phyloP scores from a whole-genome alignment of 331 rosid genomes.

The Stylosanthes scabra region DNA sequence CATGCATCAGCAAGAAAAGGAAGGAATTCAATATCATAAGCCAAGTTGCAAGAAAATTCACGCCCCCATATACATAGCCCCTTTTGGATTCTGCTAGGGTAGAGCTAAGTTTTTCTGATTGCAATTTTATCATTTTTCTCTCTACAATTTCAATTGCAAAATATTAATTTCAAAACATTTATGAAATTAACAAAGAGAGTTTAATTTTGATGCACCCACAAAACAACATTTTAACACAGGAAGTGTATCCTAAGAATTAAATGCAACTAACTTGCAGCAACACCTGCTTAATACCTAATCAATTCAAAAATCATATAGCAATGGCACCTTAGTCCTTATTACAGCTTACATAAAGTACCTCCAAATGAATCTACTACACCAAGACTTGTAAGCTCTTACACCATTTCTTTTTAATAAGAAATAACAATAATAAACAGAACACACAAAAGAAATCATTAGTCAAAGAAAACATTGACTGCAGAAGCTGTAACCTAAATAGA shows the following conservation, averaged over 20 bases:
- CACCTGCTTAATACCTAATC: background rate
- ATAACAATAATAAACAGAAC: too few species aligned
- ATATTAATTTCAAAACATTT: background rate
- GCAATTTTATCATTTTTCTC: background rate
- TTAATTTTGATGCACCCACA: too few species aligned
- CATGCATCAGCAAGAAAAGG: background rate
- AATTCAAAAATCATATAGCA: background rate
- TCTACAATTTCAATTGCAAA: background rate
- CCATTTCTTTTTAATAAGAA: too few species aligned
- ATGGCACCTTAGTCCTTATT: too few species aligned
- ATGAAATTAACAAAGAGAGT: constrained; percentile 18
- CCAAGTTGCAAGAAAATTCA: background rate
- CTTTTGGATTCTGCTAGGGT: background rate
- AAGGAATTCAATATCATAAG: background rate
- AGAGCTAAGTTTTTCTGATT: too few species aligned
- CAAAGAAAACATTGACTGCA: background rate
- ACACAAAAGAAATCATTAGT: too few species aligned
- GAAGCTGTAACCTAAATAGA: background rate
- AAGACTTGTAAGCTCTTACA: background rate
- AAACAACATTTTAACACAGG: too few species aligned
- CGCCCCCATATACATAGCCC: background rate
- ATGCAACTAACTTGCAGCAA: background rate
- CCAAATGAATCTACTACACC: too few species aligned
- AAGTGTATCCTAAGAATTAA: background rate
- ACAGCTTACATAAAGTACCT: too few species aligned